Evolutionary conservation across 2,329 filamentous ascomycete species (phyloP).

Genomic region (Colletotrichum lindemuthianum): DNA sequence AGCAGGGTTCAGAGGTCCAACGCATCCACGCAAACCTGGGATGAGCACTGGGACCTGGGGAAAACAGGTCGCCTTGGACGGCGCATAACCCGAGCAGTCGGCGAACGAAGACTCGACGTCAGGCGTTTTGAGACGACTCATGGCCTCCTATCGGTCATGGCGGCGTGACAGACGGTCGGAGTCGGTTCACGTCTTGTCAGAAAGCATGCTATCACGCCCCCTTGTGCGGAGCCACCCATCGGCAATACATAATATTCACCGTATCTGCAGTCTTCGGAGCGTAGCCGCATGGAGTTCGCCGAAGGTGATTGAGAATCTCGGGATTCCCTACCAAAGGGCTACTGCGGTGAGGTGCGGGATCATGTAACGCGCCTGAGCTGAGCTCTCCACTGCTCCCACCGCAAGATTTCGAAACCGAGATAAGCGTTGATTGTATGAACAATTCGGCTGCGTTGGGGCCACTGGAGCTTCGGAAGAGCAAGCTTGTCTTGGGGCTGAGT

Average conservation of each 20-base stretch:
- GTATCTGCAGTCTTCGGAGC: too few species aligned
- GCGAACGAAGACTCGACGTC: conserved; percentile 6
- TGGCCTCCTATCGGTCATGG: neutral
- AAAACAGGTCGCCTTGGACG: neutral
- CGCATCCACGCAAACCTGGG: conserved; percentile 1
- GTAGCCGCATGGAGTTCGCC: too few species aligned
- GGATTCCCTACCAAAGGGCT: conserved; percentile 2
- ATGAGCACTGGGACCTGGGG: conserved; percentile 2
- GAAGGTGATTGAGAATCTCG: too few species aligned
- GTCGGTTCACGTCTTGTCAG: too few species aligned
- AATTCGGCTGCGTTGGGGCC: conserved; percentile 1
- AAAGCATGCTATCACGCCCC: neutral
- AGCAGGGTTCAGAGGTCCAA: neutral
- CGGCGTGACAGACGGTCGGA: too few species aligned
- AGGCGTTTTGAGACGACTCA: conserved; percentile 8
- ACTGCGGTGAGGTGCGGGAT: conserved; percentile 9
- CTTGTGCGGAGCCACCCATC: neutral
- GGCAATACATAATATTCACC: too few species aligned
- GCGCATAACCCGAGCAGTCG: neutral
- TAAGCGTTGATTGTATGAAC: too few species aligned
- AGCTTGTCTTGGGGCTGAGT: conserved; percentile 34
- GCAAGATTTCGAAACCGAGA: neutral
- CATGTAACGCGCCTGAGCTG: neutral
- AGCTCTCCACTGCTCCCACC: conserved; percentile 18
- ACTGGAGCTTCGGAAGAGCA: conserved; percentile 11